Evolutionary conservation across 2,329 filamentous ascomycete genomes (phyloP), one percentile per base, ranked within the genome.

Genomic region (Phaeomoniella chlamydospora): DNA sequence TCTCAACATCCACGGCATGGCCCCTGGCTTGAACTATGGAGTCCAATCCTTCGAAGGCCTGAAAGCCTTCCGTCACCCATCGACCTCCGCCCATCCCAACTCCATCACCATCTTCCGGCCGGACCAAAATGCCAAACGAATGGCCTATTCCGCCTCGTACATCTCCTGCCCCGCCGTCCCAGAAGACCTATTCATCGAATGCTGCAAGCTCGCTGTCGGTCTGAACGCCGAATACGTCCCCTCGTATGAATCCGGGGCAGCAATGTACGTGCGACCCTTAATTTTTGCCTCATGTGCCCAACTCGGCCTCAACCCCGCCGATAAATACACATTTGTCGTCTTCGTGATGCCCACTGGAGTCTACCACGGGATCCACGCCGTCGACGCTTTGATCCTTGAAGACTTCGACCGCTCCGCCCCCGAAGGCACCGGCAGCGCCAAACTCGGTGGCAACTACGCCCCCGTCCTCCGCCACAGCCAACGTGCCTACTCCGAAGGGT

Each of bases 11-110:
- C 88, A 96, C 60, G 90, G 88, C 58, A 90, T 98, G 83, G 79
- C 87, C 0, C 87, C 90, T 0, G 88, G 77, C 31, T 74, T 96
- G 45, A 98, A 98, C 70, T 98, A 98, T 58, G 86, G 88, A 39
- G 86, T 94, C 55, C 90, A 96, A 64, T 88, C 85, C 50, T 98
- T 93, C 67, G 90, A 98, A 58, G 90, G 90, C n/a, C 76, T 96
- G 56, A 96, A 96, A 61, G 87, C 88, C 37, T 94, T 94, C 71
- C 85, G 88, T 43, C 67, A 70, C 2, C 81, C 85, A 13, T 39
- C 41, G 14, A 26, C 36, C 9, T 31, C 38, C 12, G 34, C 70
- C 39, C 22, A 26, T 26, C 74, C 80, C 56, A 55, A 67, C 40
- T 60, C 62, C 40, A 87, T 96, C 62, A 74, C 77, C 54, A 74